Evolutionary conservation across 2,329 filamentous ascomycete genomes (phyloP).

Genomic region (Calonectria pteridis): DNA sequence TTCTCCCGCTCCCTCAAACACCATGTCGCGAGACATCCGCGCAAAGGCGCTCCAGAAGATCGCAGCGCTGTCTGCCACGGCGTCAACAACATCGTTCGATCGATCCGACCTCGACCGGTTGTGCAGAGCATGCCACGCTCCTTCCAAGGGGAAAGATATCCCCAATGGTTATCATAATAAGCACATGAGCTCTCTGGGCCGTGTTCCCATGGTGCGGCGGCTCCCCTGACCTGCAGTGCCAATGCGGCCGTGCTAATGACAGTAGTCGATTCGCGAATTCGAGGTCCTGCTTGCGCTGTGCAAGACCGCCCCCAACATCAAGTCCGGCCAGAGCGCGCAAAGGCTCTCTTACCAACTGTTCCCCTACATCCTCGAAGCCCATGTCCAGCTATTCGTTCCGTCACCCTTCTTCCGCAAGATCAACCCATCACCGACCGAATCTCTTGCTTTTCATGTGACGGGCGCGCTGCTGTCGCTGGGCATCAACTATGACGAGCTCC

Average conservation of each 20-base stretch:
- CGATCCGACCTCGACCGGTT: conserved; percentile 73
- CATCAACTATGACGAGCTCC: conserved; percentile 76
- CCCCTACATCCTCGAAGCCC: conserved; percentile 88
- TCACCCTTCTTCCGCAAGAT: conserved; percentile 87
- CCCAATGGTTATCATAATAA: conserved; percentile 63
- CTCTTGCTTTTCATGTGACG: conserved; percentile 82
- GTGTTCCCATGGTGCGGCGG: conserved; percentile 70
- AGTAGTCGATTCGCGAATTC: conserved; percentile 86
- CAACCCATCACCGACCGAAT: conserved; percentile 90
- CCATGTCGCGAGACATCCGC: conserved; percentile 69
- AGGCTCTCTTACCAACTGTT: conserved; percentile 83
- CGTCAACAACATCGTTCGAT: conserved; percentile 66
- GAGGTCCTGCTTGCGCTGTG: conserved; percentile 93
- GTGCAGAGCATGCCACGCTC: conserved; percentile 68
- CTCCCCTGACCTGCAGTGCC: neutral
- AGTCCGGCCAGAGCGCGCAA: conserved; percentile 78
- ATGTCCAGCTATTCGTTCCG: conserved; percentile 80
- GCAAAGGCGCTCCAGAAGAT: conserved; percentile 75
- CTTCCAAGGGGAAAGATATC: conserved; percentile 57
- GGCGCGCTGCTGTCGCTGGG: conserved; percentile 86
- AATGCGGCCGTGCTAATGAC: conserved; percentile 33
- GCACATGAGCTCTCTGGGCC: conserved; percentile 58
- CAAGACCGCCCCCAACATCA: conserved; percentile 84
- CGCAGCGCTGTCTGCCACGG: conserved; percentile 70
- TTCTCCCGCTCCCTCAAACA: conserved; percentile 24